A percentile compares a stretch with the other conserved stretches of the same genome.
phyloP scores from a whole-genome alignment of 1,284 basidiomycete species.

The Leccinum fallax region DNA sequence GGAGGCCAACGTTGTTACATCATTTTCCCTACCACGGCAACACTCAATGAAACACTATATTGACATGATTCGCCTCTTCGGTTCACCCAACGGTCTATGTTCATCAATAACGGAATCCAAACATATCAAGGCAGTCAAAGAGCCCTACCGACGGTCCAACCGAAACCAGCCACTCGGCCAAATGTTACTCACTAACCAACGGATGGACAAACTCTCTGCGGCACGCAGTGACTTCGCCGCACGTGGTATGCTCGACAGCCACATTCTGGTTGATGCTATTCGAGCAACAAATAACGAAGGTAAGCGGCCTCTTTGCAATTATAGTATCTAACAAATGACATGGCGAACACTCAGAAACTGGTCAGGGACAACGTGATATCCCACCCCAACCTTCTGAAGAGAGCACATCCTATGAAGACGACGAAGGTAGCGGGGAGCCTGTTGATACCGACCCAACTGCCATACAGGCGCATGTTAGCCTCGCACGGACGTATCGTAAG shows the following conservation, averaged over 20 bases:
- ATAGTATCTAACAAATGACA: too few species aligned
- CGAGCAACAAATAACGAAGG: too few species aligned
- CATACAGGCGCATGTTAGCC: background rate
- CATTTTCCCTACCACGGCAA: background rate
- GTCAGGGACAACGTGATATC: too few species aligned
- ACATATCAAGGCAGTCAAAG: background rate
- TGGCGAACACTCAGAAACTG: too few species aligned
- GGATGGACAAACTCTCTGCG: background rate
- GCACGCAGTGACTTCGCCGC: background rate
- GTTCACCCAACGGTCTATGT: background rate
- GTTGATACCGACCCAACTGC: too few species aligned
- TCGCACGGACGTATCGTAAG: background rate
- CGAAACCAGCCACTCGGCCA: background rate
- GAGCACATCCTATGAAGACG: too few species aligned
- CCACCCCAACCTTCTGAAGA: too few species aligned
- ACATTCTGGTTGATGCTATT: background rate
- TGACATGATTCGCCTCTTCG: background rate
- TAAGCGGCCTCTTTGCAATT: too few species aligned
- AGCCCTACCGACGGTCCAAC: background rate
- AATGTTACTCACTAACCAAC: background rate
- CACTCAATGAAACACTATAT: conserved; percentile 1
- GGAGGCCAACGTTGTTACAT: background rate
- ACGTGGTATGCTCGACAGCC: background rate
- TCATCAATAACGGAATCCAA: background rate
- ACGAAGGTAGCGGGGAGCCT: too few species aligned